Conservation (phyloP, 805 yeast genomes). For the Zygosaccharomyces siamensis region DNA sequence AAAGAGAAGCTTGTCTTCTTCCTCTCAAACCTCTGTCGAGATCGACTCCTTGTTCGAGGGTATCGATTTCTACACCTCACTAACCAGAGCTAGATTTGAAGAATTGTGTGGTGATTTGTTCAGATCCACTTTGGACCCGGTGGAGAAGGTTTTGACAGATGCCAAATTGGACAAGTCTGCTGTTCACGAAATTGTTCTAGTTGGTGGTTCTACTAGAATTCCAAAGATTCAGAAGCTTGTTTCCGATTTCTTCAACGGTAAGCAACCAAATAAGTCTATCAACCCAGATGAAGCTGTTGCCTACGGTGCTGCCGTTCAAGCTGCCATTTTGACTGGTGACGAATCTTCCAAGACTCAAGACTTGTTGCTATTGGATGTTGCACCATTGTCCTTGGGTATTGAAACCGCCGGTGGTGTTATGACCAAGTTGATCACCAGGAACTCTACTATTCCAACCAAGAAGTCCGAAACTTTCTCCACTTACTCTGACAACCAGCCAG, state of each 20-base stretch:
- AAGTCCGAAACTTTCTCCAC: conserved; percentile 98
- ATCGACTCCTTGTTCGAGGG: conserved; percentile 96
- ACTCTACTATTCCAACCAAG: conserved; percentile 98
- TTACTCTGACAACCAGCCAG: conserved; percentile 98
- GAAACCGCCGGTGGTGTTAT: conserved; percentile 99
- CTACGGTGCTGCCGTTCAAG: conserved; percentile 99
- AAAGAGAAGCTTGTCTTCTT: conserved; percentile 95
- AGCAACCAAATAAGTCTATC: conserved; percentile 96
- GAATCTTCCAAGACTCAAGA: conserved; percentile 97
- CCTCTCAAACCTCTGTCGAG: conserved; percentile 95
- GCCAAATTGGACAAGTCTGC: conserved; percentile 88
- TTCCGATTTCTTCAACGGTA: conserved; percentile 96
- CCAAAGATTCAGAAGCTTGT: conserved; percentile 97
- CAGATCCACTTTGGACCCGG: conserved; percentile 94
- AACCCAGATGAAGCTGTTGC: conserved; percentile 99
- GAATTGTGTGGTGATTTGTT: conserved; percentile 94
- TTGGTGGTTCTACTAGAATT: conserved; percentile 99
- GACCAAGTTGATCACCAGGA: conserved; percentile 98
- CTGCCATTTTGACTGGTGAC: conserved; percentile 96
- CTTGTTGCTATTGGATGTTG: conserved; percentile 93
- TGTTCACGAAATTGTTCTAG: conserved; percentile 91
- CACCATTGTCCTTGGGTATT: conserved; percentile 97
- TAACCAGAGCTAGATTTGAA: conserved; percentile 98
- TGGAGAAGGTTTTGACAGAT: conserved; percentile 92
- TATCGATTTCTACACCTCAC: conserved; percentile 94